These are phyloP conservation scores for Apiotrichum laibachii DNA, from an alignment of 1,284 basidiomycete species.

Conservation along the genomic window DNA sequence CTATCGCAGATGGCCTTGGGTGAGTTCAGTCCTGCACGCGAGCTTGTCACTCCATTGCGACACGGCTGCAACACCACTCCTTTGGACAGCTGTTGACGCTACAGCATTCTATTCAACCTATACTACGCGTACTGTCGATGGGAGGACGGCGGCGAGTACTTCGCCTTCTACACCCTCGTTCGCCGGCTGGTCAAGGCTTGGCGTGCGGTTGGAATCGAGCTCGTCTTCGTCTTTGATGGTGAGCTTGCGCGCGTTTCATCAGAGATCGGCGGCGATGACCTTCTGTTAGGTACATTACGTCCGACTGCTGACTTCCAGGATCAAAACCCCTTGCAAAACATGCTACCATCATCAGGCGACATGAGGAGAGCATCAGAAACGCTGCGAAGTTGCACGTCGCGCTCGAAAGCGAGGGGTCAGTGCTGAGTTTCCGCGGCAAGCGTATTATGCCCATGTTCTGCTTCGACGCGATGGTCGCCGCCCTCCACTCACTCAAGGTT, in stretches of 20 bases:
- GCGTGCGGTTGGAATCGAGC: conserved; percentile 66
- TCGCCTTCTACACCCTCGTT: conserved; percentile 59
- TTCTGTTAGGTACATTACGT: too few species aligned
- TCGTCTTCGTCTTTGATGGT: conserved; percentile 92
- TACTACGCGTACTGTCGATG: conserved; percentile 65
- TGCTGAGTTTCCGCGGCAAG: conserved; percentile 61
- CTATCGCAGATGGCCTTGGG: not conserved
- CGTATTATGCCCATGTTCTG: conserved; percentile 69
- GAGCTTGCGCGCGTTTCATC: not conserved
- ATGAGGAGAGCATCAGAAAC: conserved; percentile 60
- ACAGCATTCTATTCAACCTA: conserved; percentile 73
- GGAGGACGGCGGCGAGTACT: conserved; percentile 81
- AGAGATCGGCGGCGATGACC: too few species aligned
- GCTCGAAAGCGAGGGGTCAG: conserved; percentile 62
- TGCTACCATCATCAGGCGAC: conserved; percentile 63
- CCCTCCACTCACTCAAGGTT: conserved; percentile 56
- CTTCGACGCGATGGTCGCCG: conserved; percentile 63
- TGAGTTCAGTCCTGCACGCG: not conserved
- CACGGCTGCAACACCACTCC: not conserved
- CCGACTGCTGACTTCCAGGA: too few species aligned
- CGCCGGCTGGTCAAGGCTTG: conserved; percentile 63
- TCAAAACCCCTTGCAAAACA: conserved; percentile 57
- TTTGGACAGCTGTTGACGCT: not conserved
- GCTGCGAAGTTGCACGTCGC: conserved; percentile 74
- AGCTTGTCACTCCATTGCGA: too few species aligned